phyloP scores from a whole-genome alignment of 1,284 basidiomycete genomes.

The Sparassis latifolia region DNA sequence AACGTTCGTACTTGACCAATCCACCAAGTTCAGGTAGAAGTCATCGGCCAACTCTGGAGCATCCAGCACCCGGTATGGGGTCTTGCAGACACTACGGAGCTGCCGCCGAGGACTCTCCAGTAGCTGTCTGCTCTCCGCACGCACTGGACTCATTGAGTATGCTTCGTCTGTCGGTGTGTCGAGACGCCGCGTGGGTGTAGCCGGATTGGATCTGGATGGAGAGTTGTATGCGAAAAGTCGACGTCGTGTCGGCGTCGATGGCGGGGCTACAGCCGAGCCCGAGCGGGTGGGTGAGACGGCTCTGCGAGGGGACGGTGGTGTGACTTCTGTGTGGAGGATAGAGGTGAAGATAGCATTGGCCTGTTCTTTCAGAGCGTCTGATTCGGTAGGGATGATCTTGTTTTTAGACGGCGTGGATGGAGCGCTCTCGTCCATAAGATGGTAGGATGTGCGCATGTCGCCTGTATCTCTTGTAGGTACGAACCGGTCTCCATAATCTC shows the following conservation, averaged over 20 bases:
- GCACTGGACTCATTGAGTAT: slow-evolving; percentile 89
- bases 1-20: slow-evolving; percentile 94
- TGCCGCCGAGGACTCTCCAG: slow-evolving; percentile 81
- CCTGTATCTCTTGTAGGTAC: slow-evolving; percentile 66
- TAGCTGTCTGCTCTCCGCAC: slow-evolving; percentile 77
- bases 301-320: slow-evolving; percentile 56
- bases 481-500: slow-evolving; percentile 73
- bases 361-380: slow-evolving; percentile 77
- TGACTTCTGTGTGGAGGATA: slow-evolving; percentile 70
- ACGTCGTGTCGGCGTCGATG: slow-evolving; percentile 59
- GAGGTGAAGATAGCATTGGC: slow-evolving; percentile 72
- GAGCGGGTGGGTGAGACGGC: slow-evolving; percentile 57
- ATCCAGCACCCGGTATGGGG: slow-evolving; percentile 95
- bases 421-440: slow-evolving; percentile 63
- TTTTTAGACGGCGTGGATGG: slow-evolving; percentile 65
- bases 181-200: slow-evolving; percentile 56
- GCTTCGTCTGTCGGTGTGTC: slow-evolving; percentile 76
- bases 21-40: slow-evolving; percentile 97
- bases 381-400: slow-evolving; percentile 70
- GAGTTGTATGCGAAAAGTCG: slow-evolving; percentile 68
- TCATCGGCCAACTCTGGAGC: slow-evolving; percentile 97
- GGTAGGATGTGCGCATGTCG: slow-evolving; percentile 70
- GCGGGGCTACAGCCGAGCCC: slow-evolving; percentile 32
- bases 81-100: slow-evolving; percentile 84
- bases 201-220: slow-evolving; percentile 50